These are phyloP conservation scores for Piper betle DNA, from an alignment of 164 flowering plant species.

Conservation along the genomic window DNA sequence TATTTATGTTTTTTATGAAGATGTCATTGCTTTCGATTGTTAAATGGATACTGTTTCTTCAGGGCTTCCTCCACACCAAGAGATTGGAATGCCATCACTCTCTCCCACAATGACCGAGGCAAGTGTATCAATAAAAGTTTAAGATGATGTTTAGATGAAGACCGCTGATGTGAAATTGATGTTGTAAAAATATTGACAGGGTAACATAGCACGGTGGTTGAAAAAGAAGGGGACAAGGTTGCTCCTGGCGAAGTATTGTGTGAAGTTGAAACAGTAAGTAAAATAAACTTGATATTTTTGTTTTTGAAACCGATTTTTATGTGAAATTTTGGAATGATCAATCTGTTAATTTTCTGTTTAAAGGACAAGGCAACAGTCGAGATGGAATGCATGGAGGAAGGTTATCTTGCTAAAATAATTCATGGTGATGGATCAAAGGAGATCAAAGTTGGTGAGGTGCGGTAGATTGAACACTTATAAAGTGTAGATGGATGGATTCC, in stretches of 20 bases:
- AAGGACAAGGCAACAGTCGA: conserved; percentile 99
- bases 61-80: conserved; percentile 95
- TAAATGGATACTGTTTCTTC: conserved; percentile 9
- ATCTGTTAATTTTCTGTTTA: not conserved
- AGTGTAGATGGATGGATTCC: too few species aligned
- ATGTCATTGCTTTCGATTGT: not conserved
- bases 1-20: not conserved
- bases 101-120: conserved; percentile 99
- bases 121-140: conserved; percentile 1
- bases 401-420: conserved; percentile 87
- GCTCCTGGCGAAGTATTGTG: conserved; percentile 94
- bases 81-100: conserved; percentile 98
- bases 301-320: too few species aligned
- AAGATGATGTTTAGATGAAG: not conserved
- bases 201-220: conserved; percentile 93
- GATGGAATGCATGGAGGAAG: conserved; percentile 99
- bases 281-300: not conserved
- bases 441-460: conserved; percentile 97
- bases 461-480: too few species aligned
- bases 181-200: conserved; percentile 28
- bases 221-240: conserved; percentile 93
- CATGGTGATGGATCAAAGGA: conserved; percentile 79
- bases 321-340: not conserved
- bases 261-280: conserved; percentile 93
- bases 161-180: not conserved